phyloP scores from a whole-genome alignment of 441 rosid genomes.

The Gossypium gossypioides region DNA sequence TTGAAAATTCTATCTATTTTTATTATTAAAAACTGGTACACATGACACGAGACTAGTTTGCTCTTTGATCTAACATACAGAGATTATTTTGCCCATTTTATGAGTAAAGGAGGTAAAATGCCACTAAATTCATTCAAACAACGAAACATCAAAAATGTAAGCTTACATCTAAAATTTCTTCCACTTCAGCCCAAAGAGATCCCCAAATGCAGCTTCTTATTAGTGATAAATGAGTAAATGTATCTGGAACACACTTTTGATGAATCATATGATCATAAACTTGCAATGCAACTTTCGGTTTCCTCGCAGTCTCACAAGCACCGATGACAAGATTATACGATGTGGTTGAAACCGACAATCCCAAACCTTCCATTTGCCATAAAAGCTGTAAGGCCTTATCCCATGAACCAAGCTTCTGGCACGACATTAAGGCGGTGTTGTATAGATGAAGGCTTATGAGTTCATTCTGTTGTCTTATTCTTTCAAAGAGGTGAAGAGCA shows the following conservation, averaged over 20 bases:
- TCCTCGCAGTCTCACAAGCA: constrained; percentile 61
- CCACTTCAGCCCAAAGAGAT: constrained; percentile 61
- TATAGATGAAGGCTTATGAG: constrained; percentile 42
- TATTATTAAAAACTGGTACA: no score
- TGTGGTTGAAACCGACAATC: constrained; percentile 34
- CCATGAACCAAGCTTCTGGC: constrained; percentile 72
- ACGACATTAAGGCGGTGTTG: constrained; percentile 54
- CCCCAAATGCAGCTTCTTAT: constrained; percentile 72
- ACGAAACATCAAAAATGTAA: neutral
- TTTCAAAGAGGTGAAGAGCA: constrained; percentile 49
- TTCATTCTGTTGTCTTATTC: constrained; percentile 30
- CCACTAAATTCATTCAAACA: neutral
- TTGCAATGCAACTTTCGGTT: constrained; percentile 57
- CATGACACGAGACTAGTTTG: no score
- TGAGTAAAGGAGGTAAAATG: no score
- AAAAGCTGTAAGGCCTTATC: constrained; percentile 66
- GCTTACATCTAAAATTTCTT: constrained; percentile 51
- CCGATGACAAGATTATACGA: constrained; percentile 61
- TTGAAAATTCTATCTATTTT: no score
- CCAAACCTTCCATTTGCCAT: constrained; percentile 62
- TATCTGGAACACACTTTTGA: constrained; percentile 42
- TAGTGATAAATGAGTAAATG: constrained; percentile 55
- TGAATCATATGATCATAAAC: constrained; percentile 62
- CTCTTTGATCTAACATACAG: no score
- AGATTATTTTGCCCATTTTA: no score